Evolutionary conservation across 345 rosid species (phyloP).

Genomic region (Mallotus nudiflorus): DNA sequence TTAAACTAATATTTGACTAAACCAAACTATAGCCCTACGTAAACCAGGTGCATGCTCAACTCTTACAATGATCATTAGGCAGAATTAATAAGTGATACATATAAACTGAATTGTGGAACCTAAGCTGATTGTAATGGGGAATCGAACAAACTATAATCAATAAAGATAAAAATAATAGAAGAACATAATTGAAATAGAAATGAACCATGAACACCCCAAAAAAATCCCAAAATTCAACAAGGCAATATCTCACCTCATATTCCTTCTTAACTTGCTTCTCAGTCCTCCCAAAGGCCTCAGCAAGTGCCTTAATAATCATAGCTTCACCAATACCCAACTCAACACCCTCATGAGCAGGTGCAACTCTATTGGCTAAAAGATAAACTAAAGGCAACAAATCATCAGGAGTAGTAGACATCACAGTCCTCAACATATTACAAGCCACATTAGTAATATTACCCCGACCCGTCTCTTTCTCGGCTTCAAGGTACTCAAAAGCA

Average conservation of each 20-base stretch:
- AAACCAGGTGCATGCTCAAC: no score
- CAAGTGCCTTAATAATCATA: slow-evolving; percentile 70
- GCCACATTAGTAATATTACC: slow-evolving; percentile 85
- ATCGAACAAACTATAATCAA: no score
- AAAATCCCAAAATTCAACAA: neutral
- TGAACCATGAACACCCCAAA: neutral
- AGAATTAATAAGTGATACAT: no score
- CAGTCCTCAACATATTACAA: slow-evolving; percentile 81
- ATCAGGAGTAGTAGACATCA: slow-evolving; percentile 69
- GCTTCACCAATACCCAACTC: slow-evolving; percentile 92
- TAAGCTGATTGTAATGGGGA: no score
- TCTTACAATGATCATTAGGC: no score
- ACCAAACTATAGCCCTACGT: no score
- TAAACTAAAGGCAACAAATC: slow-evolving; percentile 74
- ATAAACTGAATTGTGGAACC: no score
- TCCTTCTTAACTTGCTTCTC: slow-evolving; percentile 66
- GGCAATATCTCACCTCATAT: slow-evolving; percentile 54
- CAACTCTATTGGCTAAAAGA: slow-evolving; percentile 70
- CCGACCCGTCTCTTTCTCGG: slow-evolving; percentile 69
- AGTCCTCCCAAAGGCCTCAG: slow-evolving; percentile 86
- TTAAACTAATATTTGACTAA: neutral
- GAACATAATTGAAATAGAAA: no score
- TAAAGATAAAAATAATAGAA: no score
- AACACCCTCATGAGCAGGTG: slow-evolving; percentile 91
- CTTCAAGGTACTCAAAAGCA: slow-evolving; percentile 71